Evolutionary conservation across 1,139 yeast genomes (phyloP).

Genomic region (Citeromyces hawaiiensis): DNA sequence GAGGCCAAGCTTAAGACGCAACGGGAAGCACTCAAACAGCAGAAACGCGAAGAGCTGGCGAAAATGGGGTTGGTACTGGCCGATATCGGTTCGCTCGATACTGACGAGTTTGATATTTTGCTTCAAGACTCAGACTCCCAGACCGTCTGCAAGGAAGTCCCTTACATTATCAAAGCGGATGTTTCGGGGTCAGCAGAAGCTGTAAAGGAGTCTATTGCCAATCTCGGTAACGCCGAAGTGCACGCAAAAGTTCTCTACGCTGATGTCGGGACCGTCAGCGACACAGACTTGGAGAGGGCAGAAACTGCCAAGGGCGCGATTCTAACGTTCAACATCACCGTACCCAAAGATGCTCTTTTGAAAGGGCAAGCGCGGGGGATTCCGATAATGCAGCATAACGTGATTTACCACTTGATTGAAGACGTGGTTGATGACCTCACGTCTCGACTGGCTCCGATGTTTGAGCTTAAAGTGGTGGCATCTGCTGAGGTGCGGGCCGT

Average conservation of each 20-base stretch:
- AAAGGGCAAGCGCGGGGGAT: constrained; percentile 52
- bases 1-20: constrained; percentile 34
- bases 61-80: constrained; percentile 40
- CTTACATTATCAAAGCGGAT: constrained; percentile 76
- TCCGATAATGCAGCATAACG: constrained; percentile 53
- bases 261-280: constrained; percentile 81
- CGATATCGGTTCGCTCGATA: constrained; percentile 19
- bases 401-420: constrained; percentile 81
- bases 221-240: constrained; percentile 80
- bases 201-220: constrained; percentile 56
- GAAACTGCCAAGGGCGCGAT: constrained; percentile 61
- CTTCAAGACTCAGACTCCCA: constrained; percentile 16
- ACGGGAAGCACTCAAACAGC: constrained; percentile 33
- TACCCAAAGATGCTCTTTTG: constrained; percentile 49
- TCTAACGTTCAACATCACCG: constrained; percentile 63
- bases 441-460: constrained; percentile 47
- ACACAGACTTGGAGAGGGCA: constrained; percentile 74
- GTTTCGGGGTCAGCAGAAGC: constrained; percentile 66
- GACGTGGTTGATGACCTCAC: constrained; percentile 62
- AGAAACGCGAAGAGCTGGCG: constrained; percentile 38
- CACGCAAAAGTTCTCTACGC: constrained; percentile 50
- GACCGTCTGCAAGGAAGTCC: constrained; percentile 22
- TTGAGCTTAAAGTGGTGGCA: constrained; percentile 55
- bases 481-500: constrained; percentile 61
- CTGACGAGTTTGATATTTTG: constrained; percentile 11